Evolutionary conservation across 805 yeast species (phyloP).

Genomic region (Kodamaea restingae): DNA sequence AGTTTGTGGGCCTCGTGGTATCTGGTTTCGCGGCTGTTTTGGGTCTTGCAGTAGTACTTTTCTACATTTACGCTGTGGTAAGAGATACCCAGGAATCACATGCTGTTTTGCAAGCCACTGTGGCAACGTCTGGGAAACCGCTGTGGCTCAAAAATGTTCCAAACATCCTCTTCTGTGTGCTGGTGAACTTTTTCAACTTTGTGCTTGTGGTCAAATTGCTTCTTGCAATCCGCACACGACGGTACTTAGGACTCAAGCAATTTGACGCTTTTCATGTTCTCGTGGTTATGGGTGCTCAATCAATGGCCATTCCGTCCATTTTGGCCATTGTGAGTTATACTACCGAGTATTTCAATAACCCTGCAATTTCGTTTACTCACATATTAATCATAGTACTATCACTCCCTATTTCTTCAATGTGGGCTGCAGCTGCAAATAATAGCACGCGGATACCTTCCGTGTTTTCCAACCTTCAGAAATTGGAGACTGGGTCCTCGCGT

Average conservation of each 20-base stretch:
- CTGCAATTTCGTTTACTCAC: conserved; percentile 48
- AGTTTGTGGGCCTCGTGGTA: conserved; percentile 35
- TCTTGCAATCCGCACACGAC: conserved; percentile 67
- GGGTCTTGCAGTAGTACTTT: conserved; percentile 52
- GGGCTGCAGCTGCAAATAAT: conserved; percentile 75
- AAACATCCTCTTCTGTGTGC: conserved; percentile 60
- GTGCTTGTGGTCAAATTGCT: conserved; percentile 62
- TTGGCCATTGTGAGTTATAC: conserved; percentile 54
- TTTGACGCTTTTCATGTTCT: conserved; percentile 80
- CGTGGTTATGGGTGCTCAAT: conserved; percentile 75
- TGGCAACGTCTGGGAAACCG: background rate
- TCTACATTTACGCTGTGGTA: conserved; percentile 55
- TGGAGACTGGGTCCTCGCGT: background rate
- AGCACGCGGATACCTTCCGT: conserved; percentile 17
- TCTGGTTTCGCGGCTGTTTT: conserved; percentile 38
- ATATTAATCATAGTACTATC: conserved; percentile 63
- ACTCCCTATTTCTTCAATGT: conserved; percentile 78
- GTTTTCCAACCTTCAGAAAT: background rate
- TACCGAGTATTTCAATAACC: conserved; percentile 24
- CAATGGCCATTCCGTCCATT: conserved; percentile 74
- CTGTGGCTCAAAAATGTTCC: conserved; percentile 49
- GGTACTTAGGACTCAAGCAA: conserved; percentile 73
- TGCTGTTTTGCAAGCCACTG: background rate
- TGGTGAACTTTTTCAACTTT: conserved; percentile 59
- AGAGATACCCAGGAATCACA: conserved; percentile 21